phyloP scores from a whole-genome alignment of 169 alveolate genomes.

The Babesia bigemina region DNA sequence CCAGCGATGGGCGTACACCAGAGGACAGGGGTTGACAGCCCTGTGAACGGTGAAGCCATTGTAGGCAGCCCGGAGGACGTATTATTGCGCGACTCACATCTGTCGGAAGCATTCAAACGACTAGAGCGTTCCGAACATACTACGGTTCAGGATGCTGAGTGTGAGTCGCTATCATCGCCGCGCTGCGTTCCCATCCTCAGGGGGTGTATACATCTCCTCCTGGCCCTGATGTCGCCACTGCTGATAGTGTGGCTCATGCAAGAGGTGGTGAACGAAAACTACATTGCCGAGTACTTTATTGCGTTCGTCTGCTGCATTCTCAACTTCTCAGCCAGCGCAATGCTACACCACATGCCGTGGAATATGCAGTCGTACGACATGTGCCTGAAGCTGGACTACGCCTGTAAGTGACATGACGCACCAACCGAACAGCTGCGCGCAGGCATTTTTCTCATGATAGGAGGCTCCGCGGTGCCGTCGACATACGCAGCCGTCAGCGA shows the following conservation, averaged over 20 bases:
- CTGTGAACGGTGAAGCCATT: too few species aligned
- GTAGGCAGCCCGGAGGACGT: too few species aligned
- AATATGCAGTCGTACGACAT: constrained; percentile 28
- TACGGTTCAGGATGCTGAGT: too few species aligned
- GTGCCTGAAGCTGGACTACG: constrained; percentile 68
- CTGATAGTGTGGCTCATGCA: constrained; percentile 47
- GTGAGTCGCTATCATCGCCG: not conserved
- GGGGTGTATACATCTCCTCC: constrained; percentile 73
- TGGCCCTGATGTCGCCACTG: constrained; percentile 66
- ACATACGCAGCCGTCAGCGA: constrained; percentile 40
- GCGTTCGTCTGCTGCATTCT: constrained; percentile 53
- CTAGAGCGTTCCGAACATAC: too few species aligned
- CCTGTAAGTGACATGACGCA: constrained; percentile 24
- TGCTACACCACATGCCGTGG: constrained; percentile 54
- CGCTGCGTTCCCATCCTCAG: constrained; percentile 60
- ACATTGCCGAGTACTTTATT: constrained; percentile 21
- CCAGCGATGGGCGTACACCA: too few species aligned
- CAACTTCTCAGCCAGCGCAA: constrained; percentile 61
- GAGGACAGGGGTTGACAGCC: too few species aligned
- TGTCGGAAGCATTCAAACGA: too few species aligned
- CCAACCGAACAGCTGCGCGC: constrained; percentile 30
- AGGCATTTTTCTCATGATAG: constrained; percentile 77
- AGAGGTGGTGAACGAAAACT: constrained; percentile 17
- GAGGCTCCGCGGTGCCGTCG: constrained; percentile 72
- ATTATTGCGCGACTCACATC: too few species aligned